Base-by-base conservation (phyloP, 805 yeast genomes). In the Kodamaea nitidulidarum region DNA sequence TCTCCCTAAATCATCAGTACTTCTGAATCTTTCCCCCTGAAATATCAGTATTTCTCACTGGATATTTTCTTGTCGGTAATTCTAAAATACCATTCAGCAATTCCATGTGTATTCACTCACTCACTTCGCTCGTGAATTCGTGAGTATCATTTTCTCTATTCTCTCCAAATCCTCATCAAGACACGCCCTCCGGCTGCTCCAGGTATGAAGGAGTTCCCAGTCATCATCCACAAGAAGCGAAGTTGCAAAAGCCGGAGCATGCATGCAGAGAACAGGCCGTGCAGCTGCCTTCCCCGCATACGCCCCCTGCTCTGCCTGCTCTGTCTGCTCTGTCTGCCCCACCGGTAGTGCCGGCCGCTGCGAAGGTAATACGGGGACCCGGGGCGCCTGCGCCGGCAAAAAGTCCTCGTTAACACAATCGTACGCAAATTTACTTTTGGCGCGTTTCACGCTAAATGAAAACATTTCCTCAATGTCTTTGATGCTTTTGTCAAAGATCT, bases 391-490 rank as follows among this genome's bases (percentile, higher is more conserved):
- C 38, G 21, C 38, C 14, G 44, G 38, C 20, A 46, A 40, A 24
- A 46, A 46, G 17, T 45, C 42, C 25, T 43, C 32, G 34, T 46
- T 46, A 15, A 43, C 42, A 39, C 49, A 43, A 21, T 46, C 49
- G 37, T 46, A 46, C n/a, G 42, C 44, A 11, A 33, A 39, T 36
- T 26, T 20, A 8, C 22, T 20, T 20, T 20, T 20, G 8, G 22
- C 22, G 22, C 7, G 22, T 20, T 24, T 25, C 22, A 40, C 46
- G 25, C 22, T 35, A 32, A 32, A 46, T 38, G 43, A 35, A 27
- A 54, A 49, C 57, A 55, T 54, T 15, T 44, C 36, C 35, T 54
- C 57, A 6, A 55, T 55, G 36, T 55, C 60, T 32, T 47, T 41
- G 26, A 55, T 52, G 14, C 57, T 50, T 17, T 49, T 52, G 36